Evolutionary conservation across 1,284 basidiomycete species (phyloP).

Genomic region (Austroboletus rostrupii): DNA sequence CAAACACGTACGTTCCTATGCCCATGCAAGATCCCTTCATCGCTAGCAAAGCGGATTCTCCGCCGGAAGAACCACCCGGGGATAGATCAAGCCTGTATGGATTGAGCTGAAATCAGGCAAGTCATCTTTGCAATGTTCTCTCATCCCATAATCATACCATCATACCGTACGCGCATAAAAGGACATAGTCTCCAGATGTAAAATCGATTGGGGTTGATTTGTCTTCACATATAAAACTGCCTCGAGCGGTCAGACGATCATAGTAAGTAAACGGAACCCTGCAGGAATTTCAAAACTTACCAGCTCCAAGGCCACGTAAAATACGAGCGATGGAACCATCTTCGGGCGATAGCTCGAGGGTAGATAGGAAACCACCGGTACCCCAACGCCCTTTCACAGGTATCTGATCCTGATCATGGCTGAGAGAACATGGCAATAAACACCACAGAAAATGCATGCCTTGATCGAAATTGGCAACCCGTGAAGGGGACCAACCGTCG

Average conservation of each 20-base stretch:
- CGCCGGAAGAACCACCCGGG: constrained; percentile 49
- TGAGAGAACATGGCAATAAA: background rate
- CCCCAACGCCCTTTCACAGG: constrained; percentile 36
- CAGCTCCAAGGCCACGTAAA: constrained; percentile 32
- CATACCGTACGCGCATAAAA: constrained; percentile 40
- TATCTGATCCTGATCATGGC: constrained; percentile 37
- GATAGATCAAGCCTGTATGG: constrained; percentile 44
- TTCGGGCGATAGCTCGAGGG: constrained; percentile 20
- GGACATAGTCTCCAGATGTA: constrained; percentile 35
- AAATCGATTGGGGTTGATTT: constrained; percentile 41
- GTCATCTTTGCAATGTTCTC: background rate
- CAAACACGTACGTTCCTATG: constrained; percentile 43
- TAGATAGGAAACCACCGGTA: constrained; percentile 38
- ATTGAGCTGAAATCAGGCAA: constrained; percentile 29
- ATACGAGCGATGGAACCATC: constrained; percentile 24
- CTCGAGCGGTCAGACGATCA: constrained; percentile 2
- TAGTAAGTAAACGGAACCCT: too few relatives aligned
- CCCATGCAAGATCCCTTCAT: constrained; percentile 49
- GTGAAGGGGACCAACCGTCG: constrained; percentile 43
- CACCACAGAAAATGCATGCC: constrained; percentile 2
- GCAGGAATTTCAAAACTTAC: constrained; percentile 11
- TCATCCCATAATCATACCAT: background rate
- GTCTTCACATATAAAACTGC: constrained; percentile 47
- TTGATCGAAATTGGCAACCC: constrained; percentile 50
- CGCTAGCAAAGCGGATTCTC: constrained; percentile 50